A percentile compares a stretch with the other conserved stretches of the same genome.
Conservation (phyloP, 148 eudicot species). For the Camellia granthamiana region DNA sequence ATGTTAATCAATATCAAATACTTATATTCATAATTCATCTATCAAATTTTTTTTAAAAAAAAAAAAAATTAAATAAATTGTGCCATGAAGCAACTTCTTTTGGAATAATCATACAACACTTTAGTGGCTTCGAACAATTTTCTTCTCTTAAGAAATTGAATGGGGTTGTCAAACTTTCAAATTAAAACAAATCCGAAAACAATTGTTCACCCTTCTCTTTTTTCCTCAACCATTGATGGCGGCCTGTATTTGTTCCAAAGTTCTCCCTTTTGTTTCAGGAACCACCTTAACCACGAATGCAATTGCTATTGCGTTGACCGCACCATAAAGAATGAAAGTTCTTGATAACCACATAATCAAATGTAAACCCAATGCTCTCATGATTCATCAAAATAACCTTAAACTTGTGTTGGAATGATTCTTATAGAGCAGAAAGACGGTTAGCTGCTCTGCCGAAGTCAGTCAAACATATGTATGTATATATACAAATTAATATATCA, state of each 20-base stretch:
- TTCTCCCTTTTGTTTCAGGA: slow-evolving; percentile 89
- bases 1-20: too few relatives aligned
- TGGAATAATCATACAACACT: slow-evolving; percentile 1
- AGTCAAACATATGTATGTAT: neutral
- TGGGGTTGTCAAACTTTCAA: neutral
- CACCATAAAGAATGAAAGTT: slow-evolving; percentile 69
- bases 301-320: slow-evolving; percentile 54
- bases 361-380: slow-evolving; percentile 3
- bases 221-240: slow-evolving; percentile 43
- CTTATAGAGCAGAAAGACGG: neutral
- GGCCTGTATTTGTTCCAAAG: slow-evolving; percentile 78
- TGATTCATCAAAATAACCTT: neutral
- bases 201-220: slow-evolving; percentile 4
- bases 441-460: neutral
- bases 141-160: neutral
- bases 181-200: neutral
- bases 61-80: neutral
- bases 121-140: neutral
- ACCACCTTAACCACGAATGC: slow-evolving; percentile 60
- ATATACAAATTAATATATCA: neutral
- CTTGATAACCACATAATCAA: slow-evolving; percentile 41
- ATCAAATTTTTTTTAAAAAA: too few relatives aligned
- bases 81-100: neutral
- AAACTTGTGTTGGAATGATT: neutral
- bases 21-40: neutral